phyloP scores from a whole-genome alignment of 352 stramenopile genomes.

The Phytophthora meadii region DNA sequence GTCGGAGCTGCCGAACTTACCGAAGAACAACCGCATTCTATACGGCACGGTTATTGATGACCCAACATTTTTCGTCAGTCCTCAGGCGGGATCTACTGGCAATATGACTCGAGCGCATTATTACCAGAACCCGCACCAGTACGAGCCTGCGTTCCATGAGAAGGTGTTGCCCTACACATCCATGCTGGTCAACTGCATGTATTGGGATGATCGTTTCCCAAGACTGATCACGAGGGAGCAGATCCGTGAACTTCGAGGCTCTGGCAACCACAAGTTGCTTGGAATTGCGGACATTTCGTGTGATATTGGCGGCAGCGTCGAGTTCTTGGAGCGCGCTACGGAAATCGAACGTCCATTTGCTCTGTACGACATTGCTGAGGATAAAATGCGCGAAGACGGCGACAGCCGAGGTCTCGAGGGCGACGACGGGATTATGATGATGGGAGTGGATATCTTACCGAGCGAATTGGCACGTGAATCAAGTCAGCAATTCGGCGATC shows the following conservation, averaged over 20 bases:
- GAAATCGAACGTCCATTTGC: constrained; percentile 96
- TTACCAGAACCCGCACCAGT: constrained; percentile 90
- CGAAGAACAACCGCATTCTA: constrained; percentile 63
- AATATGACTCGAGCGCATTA: constrained; percentile 80
- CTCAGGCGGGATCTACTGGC: constrained; percentile 38
- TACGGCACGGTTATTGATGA: constrained; percentile 86
- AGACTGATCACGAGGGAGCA: constrained; percentile 93
- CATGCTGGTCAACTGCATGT: constrained; percentile 96
- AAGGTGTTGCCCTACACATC: constrained; percentile 90
- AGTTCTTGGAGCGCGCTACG: constrained; percentile 94
- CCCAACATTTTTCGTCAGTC: constrained; percentile 68
- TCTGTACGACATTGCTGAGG: constrained; percentile 84
- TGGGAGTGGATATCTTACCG: constrained; percentile 96
- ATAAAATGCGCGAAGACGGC: constrained; percentile 75
- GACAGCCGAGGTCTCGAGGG: constrained; percentile 49
- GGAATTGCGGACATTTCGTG: constrained; percentile 96
- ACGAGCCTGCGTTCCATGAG: constrained; percentile 92
- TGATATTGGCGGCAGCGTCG: constrained; percentile 94
- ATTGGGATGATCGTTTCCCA: constrained; percentile 96
- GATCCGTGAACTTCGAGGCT: constrained; percentile 69
- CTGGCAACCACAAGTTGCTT: constrained; percentile 85
- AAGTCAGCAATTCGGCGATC: constrained; percentile 95
- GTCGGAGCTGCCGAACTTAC: constrained; percentile 84
- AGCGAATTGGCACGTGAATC: constrained; percentile 95
- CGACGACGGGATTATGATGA: constrained; percentile 89